Conservation (phyloP, 2,329 filamentous ascomycete species). For the Cryphonectria carpinicola region DNA sequence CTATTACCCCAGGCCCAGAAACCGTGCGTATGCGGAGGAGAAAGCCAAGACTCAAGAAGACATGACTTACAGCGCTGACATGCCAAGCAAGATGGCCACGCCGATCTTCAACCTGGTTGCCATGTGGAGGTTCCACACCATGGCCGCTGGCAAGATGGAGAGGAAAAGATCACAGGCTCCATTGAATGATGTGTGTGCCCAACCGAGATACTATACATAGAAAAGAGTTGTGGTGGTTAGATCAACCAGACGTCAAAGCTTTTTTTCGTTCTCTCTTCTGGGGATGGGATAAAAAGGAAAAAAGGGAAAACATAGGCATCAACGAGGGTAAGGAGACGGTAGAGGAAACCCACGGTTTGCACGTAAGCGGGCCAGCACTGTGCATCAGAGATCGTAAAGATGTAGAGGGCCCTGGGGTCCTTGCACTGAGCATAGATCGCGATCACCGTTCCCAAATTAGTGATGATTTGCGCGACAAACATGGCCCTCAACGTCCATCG, state of each 20-base stretch:
- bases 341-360: constrained; percentile 8
- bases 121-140: constrained; percentile 22
- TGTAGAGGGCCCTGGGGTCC: constrained; percentile 21
- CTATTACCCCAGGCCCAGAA: not conserved
- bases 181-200: constrained; percentile 22
- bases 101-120: constrained; percentile 19
- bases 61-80: constrained; percentile 19
- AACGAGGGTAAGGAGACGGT: not conserved
- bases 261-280: too few species aligned
- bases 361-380: constrained; percentile 19
- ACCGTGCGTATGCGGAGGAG: not conserved
- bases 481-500: constrained; percentile 4
- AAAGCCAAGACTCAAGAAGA: not conserved
- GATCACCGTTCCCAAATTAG: constrained; percentile 18
- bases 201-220: constrained; percentile 18
- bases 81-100: constrained; percentile 18
- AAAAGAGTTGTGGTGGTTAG: not conserved
- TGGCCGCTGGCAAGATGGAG: constrained; percentile 14
- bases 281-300: not conserved
- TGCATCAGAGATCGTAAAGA: constrained; percentile 3
- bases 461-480: constrained; percentile 17
- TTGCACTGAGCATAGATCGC: constrained; percentile 18
- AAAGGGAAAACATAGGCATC: not conserved
- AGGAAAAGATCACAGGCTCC: constrained; percentile 16
- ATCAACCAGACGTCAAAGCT: not conserved